These are phyloP conservation scores for Apiospora malaysiana DNA, from an alignment of 2,329 filamentous ascomycete species.

Conservation along the genomic window DNA sequence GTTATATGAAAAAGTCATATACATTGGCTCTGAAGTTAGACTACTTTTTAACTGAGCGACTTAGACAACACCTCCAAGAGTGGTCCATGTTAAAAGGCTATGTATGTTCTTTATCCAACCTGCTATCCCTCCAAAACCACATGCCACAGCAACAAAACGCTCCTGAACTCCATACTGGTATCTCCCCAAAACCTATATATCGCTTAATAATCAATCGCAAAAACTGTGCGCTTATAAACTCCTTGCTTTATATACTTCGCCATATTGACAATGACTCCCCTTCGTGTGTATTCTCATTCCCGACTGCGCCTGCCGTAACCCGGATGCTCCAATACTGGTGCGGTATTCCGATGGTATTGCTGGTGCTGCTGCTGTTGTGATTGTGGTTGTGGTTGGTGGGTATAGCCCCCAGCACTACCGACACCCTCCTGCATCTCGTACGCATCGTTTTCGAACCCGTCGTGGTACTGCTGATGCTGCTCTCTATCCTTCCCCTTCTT, in stretches of 20 bases:
- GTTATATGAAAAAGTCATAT: no score
- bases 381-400: not conserved
- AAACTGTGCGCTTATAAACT: not conserved
- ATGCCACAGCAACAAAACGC: not conserved
- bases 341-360: conserved; percentile 31
- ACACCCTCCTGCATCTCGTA: conserved; percentile 58
- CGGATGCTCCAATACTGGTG: conserved; percentile 53
- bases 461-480: not conserved
- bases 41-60: no score
- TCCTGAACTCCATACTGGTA: conserved; percentile 10
- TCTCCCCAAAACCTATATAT: not conserved
- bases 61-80: not conserved
- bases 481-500: conserved; percentile 49
- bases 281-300: conserved; percentile 10
- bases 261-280: conserved; percentile 13
- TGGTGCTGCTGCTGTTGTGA: conserved; percentile 9
- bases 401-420: conserved; percentile 38
- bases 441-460: conserved; percentile 23
- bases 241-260: not conserved
- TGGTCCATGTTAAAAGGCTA: not conserved
- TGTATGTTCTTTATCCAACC: not conserved
- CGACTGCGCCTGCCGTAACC: conserved; percentile 48
- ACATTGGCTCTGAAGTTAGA: no score
- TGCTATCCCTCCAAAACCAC: not conserved
- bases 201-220: not conserved